Base-by-base conservation (phyloP, 768 basidiomycete species). In the Tylopilus subfusipes region DNA sequence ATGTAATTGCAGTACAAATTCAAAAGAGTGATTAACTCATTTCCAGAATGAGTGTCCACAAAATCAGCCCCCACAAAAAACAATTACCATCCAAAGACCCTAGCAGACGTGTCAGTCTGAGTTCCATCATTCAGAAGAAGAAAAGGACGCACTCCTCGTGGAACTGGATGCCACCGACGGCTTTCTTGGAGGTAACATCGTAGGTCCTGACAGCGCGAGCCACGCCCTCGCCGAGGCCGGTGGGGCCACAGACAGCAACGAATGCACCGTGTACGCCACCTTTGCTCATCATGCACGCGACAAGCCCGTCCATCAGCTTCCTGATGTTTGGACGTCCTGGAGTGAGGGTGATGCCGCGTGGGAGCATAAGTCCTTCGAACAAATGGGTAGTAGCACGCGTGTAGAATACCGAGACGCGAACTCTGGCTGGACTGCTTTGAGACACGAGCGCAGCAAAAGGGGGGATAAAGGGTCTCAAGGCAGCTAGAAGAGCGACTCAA, bases 361-460 rank as follows among this genome's bases (percentile, higher is more conserved):
- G 70, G 18, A 71, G 67, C 54, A 62, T 60, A 19, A 64, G 54
- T 24, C 58, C 50, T 24, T 62, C 46, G 3, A 54, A 54, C 8
- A 60, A 46, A 14, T 22, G 29, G 1, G 45, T 4, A 21, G 30
- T 31, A 19, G 76, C 75, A 34, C 84, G 80, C 6, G 84, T 85
- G 62, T 85, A 85, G 64, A 78, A 78, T 8, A 86, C 76, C 13
- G 73, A 74, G 52, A 86, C 74, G 14, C 74, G 70, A 18, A 87
- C 62, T 0, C 73, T 73, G 2, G 77, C 72, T 49, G 70, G 75
- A 4, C 69, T 58, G 48, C 69, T 72, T 57, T 74, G 72, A 50
- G 75, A 68, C 58, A 77, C 74, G 54, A 83, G 75, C 14, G 74
- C 66, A 22, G 68, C 68, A 54, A 82, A 77, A 1, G 73, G 71